phyloP scores from a whole-genome alignment of 441 rosid genomes.

The Aleurites moluccanus region DNA sequence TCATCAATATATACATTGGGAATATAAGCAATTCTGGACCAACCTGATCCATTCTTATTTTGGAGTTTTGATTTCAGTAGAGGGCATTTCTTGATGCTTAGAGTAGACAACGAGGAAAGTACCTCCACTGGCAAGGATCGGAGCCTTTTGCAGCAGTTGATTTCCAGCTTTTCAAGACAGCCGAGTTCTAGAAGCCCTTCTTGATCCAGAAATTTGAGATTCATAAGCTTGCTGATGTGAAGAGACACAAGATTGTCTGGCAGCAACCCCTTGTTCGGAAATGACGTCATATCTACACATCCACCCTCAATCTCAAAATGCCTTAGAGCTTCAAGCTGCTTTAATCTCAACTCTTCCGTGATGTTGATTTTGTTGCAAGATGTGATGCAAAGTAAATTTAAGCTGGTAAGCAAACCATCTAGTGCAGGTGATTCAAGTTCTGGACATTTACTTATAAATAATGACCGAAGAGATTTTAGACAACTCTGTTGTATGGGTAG shows the following conservation, averaged over 20 bases:
- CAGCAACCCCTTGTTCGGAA: conserved; percentile 4
- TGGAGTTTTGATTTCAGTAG: not conserved
- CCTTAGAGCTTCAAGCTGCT: not conserved
- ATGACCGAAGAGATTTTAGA: conserved; percentile 5
- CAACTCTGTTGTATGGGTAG: conserved; percentile 2
- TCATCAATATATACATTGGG: not conserved
- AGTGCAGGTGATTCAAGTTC: not conserved
- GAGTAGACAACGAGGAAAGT: not conserved
- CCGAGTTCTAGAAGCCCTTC: not conserved
- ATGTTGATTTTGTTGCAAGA: not conserved
- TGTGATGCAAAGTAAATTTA: conserved; percentile 3
- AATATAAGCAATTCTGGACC: not conserved
- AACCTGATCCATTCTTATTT: not conserved
- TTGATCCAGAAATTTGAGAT: conserved; percentile 9
- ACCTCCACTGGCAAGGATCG: not conserved
- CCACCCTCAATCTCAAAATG: not conserved
- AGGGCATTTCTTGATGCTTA: not conserved
- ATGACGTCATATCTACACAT: not conserved
- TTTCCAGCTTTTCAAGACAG: not conserved
- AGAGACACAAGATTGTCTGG: conserved; percentile 12
- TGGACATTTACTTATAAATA: conserved; percentile 1
- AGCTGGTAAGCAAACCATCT: conserved; percentile 21
- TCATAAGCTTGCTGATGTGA: not conserved
- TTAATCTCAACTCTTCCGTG: not conserved
- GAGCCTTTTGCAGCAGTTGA: not conserved